Evolutionary conservation across 2,329 filamentous ascomycete species (phyloP), one percentile per base, ranked within the genome.

Genomic region (Curvularia lunata): DNA sequence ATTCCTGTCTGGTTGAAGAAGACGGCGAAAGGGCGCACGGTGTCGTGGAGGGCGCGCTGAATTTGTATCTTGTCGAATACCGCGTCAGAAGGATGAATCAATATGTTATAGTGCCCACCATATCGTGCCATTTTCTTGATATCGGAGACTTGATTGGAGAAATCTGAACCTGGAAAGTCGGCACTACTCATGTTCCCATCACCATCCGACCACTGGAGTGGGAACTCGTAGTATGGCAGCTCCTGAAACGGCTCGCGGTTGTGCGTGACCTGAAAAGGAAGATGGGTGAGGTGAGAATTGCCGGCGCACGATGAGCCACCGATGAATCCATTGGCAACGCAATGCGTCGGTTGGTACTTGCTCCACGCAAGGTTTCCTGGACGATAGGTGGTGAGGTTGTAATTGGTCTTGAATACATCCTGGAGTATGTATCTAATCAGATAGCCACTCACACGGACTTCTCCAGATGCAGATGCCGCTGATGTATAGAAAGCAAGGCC

Each of bases 111-210:
- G 18, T 58, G 55, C 0, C 55, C 55, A 16, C 55, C 55, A 50
- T 58, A 58, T 1, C 46, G 51, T 50, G 55, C 50, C 55, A 58
- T 58, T 7, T 58, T 49, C 45, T 58, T 49, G 32, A 58, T 58
- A 21, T 49, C 10, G 0, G 7, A 49, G 45, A 58, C 49, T 25
- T 58, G 55, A 2, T 58, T 58, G 3, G 55, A 54, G 25, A 58
- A 58, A 50, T 58, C 55, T 1, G 55, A 58, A 5, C 55, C 55
- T 1, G 55, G 55, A 8, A 54, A 58, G 46, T 54, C 40, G 5
- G 55, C 55, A 23, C 55, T 58, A n/a, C 55, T 58, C 55, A 58
- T 58, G 19, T 58, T 58, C 1, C 55, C 55, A 2, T 58, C 55
- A 18, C 55, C 55, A 4, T 58, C 55, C 4, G 55, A 58, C 55